Evolutionary conservation across 306 rosid species (phyloP), one percentile per base, ranked within the genome.

Genomic region (Psophocarpus tetragonolobus): DNA sequence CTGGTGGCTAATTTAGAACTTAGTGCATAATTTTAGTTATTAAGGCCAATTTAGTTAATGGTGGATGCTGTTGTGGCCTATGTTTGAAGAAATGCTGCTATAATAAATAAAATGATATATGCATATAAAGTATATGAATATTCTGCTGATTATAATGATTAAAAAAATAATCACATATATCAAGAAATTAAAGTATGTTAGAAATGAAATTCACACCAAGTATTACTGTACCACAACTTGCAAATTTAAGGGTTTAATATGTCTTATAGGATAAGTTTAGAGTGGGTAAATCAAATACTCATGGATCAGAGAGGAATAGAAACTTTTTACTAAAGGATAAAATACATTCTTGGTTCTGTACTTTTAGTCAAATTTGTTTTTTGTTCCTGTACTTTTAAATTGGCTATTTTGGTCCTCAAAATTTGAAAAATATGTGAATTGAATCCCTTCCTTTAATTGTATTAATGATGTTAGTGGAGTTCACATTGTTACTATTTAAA

Each of bases 1-100:
- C 29, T 33, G 33, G 67, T 35, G 39, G 33, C 58, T 65, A 47
- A 57, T 65, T 42, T 67, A 63, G 23, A 45, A 83, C 13, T 18
- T 58, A 11, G 35, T 60, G n/a, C 54, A 8, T 48, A 69, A 18
- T 58, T 54, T 56, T 57, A 73, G 54, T 48, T 53, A 57, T 66
- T 44, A 30, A 4, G 41, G 51, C n/a, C 18, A 36, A 75, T 45
- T 78, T 58, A 17, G 20, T 33, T 9, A 63, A 8, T 17, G n/a
- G 44, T 1, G 13, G 30, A 64, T 64, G 70, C 8, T 10, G 0
- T 64, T 35, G 68, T 4, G 2, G 23, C 11, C 12, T 9, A 54
- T n/a, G 21, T 32, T 0, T 3, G 27, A 64, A 64, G 30, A 29
- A 36, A 64, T 36, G 48, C 3, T 0, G 5, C 70, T 18, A 18